Base-by-base conservation (phyloP, 768 basidiomycete species). In the Cystofilobasidium macerans region DNA sequence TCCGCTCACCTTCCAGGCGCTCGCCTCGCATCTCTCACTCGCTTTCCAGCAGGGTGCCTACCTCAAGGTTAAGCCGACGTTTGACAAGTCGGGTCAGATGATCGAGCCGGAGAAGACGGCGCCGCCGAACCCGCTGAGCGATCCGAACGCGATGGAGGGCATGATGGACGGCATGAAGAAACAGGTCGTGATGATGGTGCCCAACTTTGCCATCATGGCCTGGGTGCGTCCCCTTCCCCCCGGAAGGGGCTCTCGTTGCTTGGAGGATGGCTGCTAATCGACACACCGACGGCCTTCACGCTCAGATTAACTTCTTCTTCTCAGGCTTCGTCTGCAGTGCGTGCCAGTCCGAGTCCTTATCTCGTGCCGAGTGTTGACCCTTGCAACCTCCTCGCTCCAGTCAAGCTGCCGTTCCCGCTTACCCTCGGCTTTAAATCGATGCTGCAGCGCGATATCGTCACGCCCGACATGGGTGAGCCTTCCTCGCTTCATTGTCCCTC, bases 131-230 rank as follows among this genome's bases (percentile, higher is more conserved):
- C 89, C 92, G 0, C 81, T 97, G 75, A 82, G 83, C 16, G 94
- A 97, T 79, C 89, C 90, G 11, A 83, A 83, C 58, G 85, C 86
- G 53, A 94, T 98, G 91, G 94, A 97, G 70, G 89, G 88, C 43
- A 93, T 97, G 90, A 94, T 97, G 92, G 83, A 90, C 14, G 89
- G 89, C 40, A 88, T 99, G 86, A 97, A 97, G 81, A 97, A 94
- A 24, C 95, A 99, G 77, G 90, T 89, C 82, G 91, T 97, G 64
- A 72, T 64, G 59, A 75, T 74, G 75, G 73, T 77, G 5, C 76
- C 76, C 1, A 77, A 98, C 77, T 97, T 97, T 87, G 82, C 95
- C 68, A 90, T 98, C 71, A 98, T 98, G 94, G 93, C 92, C 60
- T 98, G 94, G 66, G 66, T 67, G 45, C 57, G 66, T 67, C 24